Evolutionary conservation across 352 stramenopile genomes (phyloP).

Genomic region (Globisporangium paddicum): DNA sequence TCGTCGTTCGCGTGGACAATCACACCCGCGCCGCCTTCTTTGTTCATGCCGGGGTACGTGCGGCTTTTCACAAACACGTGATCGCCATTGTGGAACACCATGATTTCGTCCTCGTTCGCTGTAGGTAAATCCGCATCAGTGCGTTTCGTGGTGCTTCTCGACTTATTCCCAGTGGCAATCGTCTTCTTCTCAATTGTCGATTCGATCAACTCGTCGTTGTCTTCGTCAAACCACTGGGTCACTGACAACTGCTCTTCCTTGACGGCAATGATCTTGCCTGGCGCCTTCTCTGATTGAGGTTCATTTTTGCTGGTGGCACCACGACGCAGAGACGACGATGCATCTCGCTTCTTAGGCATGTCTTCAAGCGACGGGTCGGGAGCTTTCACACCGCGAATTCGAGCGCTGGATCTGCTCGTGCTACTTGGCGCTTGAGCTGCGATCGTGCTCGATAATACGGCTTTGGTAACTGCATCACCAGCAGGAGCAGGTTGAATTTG

Average conservation of each 20-base stretch:
- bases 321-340: not conserved
- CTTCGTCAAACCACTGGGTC: constrained; percentile 39
- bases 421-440: not conserved
- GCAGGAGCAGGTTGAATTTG: constrained; percentile 17
- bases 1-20: constrained; percentile 53
- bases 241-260: constrained; percentile 21
- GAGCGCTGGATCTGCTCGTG: constrained; percentile 6
- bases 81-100: constrained; percentile 49
- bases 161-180: not conserved
- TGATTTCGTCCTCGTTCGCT: constrained; percentile 4
- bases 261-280: constrained; percentile 12
- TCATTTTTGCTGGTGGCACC: constrained; percentile 6
- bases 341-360: constrained; percentile 5
- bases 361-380: constrained; percentile 26
- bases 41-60: constrained; percentile 78
- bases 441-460: not conserved
- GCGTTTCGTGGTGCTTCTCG: constrained; percentile 2
- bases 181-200: not conserved
- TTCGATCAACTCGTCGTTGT: not conserved
- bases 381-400: constrained; percentile 39
- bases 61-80: constrained; percentile 71
- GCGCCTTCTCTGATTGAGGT: not conserved
- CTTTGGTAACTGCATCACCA: constrained; percentile 6
- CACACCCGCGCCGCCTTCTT: constrained; percentile 54
- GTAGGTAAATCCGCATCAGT: not conserved